phyloP scores from a whole-genome alignment of 768 basidiomycete genomes.

The Boletus huronensis region DNA sequence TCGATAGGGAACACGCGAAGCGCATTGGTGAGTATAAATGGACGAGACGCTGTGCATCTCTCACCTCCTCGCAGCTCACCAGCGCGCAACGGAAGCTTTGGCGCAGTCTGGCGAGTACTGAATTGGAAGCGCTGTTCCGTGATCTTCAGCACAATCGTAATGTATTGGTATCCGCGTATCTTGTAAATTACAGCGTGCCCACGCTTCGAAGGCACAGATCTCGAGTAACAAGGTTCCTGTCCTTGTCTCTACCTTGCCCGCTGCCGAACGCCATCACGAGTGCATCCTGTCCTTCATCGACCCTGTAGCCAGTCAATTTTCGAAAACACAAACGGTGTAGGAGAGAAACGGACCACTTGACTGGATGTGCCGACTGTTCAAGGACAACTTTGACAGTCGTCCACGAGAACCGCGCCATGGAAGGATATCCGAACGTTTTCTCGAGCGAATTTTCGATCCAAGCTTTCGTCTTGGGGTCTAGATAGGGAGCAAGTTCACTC shows the following conservation, averaged over 20 bases:
- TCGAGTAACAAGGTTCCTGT: conserved; percentile 63
- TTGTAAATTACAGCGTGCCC: conserved; percentile 46
- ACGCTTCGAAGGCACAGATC: conserved; percentile 75
- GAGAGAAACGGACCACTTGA: conserved; percentile 66
- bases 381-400: conserved; percentile 83
- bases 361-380: conserved; percentile 73
- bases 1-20: conserved; percentile 22
- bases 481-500: neutral
- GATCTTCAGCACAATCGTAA: neutral
- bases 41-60: neutral
- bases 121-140: neutral
- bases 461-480: conserved; percentile 89
- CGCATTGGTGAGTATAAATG: conserved; percentile 16
- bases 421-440: conserved; percentile 90
- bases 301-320: conserved; percentile 46
- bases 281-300: conserved; percentile 77
- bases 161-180: conserved; percentile 14
- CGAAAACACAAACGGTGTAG: neutral
- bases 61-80: conserved; percentile 14
- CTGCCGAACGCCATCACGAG: conserved; percentile 72
- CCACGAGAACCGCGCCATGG: conserved; percentile 92
- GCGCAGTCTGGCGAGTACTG: conserved; percentile 14
- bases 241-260: conserved; percentile 71
- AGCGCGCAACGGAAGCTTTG: conserved; percentile 8
- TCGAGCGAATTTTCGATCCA: conserved; percentile 79